Evolutionary conservation across 2,329 filamentous ascomycete genomes (phyloP).

Genomic region (Fusarium scirpi): DNA sequence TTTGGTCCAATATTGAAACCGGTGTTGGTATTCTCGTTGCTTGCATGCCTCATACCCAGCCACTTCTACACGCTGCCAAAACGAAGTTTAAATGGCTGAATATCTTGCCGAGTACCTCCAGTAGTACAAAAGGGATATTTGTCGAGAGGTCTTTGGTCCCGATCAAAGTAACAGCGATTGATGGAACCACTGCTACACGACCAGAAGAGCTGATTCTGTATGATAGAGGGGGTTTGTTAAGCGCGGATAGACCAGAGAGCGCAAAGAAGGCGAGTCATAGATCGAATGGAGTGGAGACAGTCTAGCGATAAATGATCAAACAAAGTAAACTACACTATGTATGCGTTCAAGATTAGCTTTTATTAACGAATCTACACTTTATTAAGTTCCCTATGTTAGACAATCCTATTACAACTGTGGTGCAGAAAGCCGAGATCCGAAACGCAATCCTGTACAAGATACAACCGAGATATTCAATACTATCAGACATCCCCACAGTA

Average conservation of each 20-base stretch:
- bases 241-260: neutral
- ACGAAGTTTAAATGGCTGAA: neutral
- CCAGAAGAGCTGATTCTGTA: neutral
- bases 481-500: too few species aligned
- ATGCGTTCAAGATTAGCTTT: too few species aligned
- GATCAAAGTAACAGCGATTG: neutral
- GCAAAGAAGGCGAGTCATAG: neutral
- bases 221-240: slow-evolving; percentile 3
- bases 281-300: neutral
- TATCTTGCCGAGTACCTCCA: neutral
- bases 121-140: neutral
- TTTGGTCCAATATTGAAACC: slow-evolving; percentile 11
- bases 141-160: neutral
- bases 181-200: neutral
- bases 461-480: too few species aligned
- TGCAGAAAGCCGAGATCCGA: too few species aligned
- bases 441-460: too few species aligned
- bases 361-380: too few species aligned
- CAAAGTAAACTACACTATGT: too few species aligned
- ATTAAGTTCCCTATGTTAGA: too few species aligned
- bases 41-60: slow-evolving; percentile 7
- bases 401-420: too few species aligned
- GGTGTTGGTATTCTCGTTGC: slow-evolving; percentile 14
- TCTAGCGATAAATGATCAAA: neutral
- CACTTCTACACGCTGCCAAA: neutral